Base-by-base conservation (phyloP, 2,329 filamentous ascomycete species). In the Colletotrichum cuscutae region DNA sequence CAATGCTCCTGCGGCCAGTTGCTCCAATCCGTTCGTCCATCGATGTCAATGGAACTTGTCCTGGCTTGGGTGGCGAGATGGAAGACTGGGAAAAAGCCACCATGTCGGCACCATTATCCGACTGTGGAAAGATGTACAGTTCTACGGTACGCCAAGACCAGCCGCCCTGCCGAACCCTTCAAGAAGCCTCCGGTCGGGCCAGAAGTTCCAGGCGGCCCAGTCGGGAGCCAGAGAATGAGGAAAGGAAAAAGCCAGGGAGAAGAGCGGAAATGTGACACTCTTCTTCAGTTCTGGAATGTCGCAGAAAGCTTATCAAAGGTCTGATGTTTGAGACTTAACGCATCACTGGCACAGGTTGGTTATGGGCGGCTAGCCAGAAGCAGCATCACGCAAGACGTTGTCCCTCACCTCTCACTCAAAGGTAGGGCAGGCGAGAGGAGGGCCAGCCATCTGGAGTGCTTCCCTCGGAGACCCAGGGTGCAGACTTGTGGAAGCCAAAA, bases 231-330 rank as follows among this genome's bases (percentile, higher is more conserved):
- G 19, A 49, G 42, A 49, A n/a, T 9, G 42, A 22, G 24, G 37
- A 42, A 42, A 7, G 19, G 13, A 6, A 42, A 19, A 42, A 37
- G 11, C 12, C 6, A 5, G 12, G 35, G 22, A 57, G 46, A 15
- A 46, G 52, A 28, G 42, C 59, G 65, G 65, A 60, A 46, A 49
- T 32, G 19, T 63, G 37, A 30, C 24, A 46, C 13, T 58, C 42
- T 19, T 30, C 53, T 54, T 26, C 13, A 52, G 32, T 65, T 73
- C 60, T 65, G 66, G 67, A 71, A 73, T 70, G 49, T 65, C 66
- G 53, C 58, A 59, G 58, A 56, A 53, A 63, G 42, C 35, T 42
- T 32, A 19, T 59, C 66, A 65, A 60, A 30, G 67, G 63, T 22
- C 9, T 37, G 15, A 22, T 52, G 56, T 61, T 65, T 56, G 65